Evolutionary conservation across 1,284 basidiomycete species (phyloP), one percentile per base, ranked within the genome.

Genomic region (Austropuccinia psidii): DNA sequence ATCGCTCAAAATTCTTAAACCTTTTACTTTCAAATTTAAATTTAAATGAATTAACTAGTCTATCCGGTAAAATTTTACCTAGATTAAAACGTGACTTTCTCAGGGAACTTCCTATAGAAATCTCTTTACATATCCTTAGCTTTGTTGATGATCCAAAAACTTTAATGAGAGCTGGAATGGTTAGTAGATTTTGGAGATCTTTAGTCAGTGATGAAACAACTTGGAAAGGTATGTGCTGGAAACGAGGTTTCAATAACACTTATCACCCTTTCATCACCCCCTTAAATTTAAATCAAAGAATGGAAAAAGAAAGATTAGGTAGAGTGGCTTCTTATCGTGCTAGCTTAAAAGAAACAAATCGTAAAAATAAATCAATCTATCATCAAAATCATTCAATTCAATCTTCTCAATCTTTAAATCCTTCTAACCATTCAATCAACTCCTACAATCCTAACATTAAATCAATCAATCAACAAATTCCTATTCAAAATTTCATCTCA

Each of bases 41-140:
- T 1, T 85, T 88, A 1, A 83, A 86, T 9, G 91, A 96, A 78
- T 87, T 96, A 15, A 84, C 90, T 17, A 89, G 89, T 79, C 84
- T 96, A 72, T 90, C 89, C 0, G 85, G 82, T 27, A 80, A 83
- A 67, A 89, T 97, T 79, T 84, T 87, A 0, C 90, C 92, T 0
- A 85, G 90, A 37, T 86, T 97, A 77, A 89, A 90, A 79, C 87
- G 91, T 6, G 93, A 98, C 80, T 94, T 95, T 79, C 83, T 97
- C 29, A 82, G 84, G 4, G 87, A 89, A 33, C 83, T 98, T 0
- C 95, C 95, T 0, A 83, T 87, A 19, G 95, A 98, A 81, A 84
- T 98, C 39, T 86, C 88, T 0, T 82, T 96, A 31, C 87, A 93
- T 78, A 86, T 95, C 68, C 84, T 98, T 65, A 83, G 84, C 77